Evolutionary conservation across 768 basidiomycete species (phyloP).

Genomic region (Steccherinum ochraceum): DNA sequence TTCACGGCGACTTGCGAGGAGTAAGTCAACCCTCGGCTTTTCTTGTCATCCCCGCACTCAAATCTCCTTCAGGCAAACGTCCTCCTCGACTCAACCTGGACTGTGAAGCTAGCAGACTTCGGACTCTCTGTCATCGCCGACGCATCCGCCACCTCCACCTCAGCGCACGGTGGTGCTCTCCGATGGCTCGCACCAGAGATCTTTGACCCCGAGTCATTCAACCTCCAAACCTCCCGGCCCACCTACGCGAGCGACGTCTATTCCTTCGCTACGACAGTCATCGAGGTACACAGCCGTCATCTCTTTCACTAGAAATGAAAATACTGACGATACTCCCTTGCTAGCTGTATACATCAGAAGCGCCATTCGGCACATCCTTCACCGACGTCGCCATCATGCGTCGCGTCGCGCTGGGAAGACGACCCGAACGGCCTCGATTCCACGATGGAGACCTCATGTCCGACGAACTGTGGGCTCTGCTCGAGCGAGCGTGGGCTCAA

Average conservation of each 20-base stretch:
- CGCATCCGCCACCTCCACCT: background rate
- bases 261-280: background rate
- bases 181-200: constrained; percentile 3
- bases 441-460: too few species aligned
- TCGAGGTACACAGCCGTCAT: too few species aligned
- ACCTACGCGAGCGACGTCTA: constrained; percentile 4
- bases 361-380: too few species aligned
- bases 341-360: too few species aligned
- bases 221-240: background rate
- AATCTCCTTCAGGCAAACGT: constrained; percentile 3
- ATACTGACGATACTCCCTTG: too few species aligned
- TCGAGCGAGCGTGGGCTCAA: too few species aligned
- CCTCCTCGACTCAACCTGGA: background rate
- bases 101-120: background rate
- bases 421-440: too few species aligned
- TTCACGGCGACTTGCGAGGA: constrained; percentile 2
- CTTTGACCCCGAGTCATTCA: constrained; percentile 1
- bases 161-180: background rate
- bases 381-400: too few species aligned
- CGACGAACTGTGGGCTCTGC: too few species aligned
- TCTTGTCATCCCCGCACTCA: background rate
- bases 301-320: too few species aligned
- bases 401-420: too few species aligned
- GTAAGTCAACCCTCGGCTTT: background rate
- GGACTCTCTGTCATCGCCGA: background rate